Evolutionary conservation across 495 filamentous ascomycete species (phyloP).

Genomic region (Penicillium lividum): DNA sequence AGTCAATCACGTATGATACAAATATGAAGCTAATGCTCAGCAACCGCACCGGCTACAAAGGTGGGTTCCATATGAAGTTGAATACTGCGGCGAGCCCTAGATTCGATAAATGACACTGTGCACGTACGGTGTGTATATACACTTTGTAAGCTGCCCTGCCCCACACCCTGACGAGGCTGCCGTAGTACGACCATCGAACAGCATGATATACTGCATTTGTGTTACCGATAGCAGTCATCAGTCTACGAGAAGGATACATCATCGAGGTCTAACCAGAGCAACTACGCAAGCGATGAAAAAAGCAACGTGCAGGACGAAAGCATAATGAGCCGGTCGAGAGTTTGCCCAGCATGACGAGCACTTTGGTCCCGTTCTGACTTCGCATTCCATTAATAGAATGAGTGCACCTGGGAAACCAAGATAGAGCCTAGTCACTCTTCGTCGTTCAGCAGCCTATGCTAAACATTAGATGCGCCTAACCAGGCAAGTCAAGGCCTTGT

Average conservation of each 20-base stretch:
- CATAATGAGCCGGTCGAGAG: neutral
- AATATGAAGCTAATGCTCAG: constrained; percentile 4
- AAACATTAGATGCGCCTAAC: constrained; percentile 1
- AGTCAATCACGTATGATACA: constrained; percentile 7
- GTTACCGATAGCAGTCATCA: constrained; percentile 1
- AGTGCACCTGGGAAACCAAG: neutral
- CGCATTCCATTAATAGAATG: too few species aligned
- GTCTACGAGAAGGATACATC: constrained; percentile 1
- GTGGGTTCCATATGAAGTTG: too few species aligned
- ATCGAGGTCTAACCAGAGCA: neutral
- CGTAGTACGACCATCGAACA: too few species aligned
- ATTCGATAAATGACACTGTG: constrained; percentile 3
- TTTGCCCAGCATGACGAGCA: constrained; percentile 2
- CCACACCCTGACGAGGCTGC: too few species aligned
- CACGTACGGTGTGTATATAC: too few species aligned
- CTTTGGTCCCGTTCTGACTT: too few species aligned
- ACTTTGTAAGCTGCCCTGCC: too few species aligned
- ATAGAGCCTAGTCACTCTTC: constrained; percentile 3
- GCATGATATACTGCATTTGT: too few species aligned
- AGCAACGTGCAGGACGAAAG: too few species aligned
- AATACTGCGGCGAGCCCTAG: neutral
- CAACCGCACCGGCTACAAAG: too few species aligned
- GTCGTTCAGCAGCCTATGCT: neutral
- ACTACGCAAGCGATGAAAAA: too few species aligned
- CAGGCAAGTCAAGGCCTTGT: constrained; percentile 2